Evolutionary conservation across 2,329 filamentous ascomycete genomes (phyloP), one percentile per base, ranked within the genome.

Genomic region (Xylariaceae sp.): DNA sequence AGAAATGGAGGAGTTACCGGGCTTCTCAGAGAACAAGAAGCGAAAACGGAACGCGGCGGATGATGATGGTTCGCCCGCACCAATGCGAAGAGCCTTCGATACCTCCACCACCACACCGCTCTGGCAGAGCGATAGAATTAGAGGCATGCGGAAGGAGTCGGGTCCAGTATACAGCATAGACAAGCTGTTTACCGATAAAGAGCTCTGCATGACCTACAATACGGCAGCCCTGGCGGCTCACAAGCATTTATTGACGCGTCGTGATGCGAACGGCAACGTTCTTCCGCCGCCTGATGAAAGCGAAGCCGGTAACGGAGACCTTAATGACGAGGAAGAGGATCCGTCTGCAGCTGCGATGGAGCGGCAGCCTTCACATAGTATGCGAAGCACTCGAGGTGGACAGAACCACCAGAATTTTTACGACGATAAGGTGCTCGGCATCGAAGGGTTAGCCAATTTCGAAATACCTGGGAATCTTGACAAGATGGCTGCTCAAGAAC

Each of bases 111-210:
- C 80, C 26, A 88, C 85, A 1, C 78, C 84, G 6, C 74, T 87
- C 20, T 88, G 85, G 84, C 82, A 84, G 66, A 82, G 78, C 48
- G 85, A 88, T 63, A 81, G 83, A 67, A 74, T 84, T 50, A 77
- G 79, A 62, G 74, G 75, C 54, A 74, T 77, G 52, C 75, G 81
- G 54, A 82, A 82, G 67, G 80, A 85, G 65, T 80, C 82, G 19
- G 85, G 83, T 7, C 80, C 84, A 0, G 73, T 85, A 1, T 88
- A 87, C 69, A 88, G 82, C 68, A 82, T 89, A 56, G 85, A 89
- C 65, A 88, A 88, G 74, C 80, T 89, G 40, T 89, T 89, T 48
- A 89, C 86, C 0, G 86, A 89, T 64, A 88, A 87, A 71, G 86
- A 89, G 73, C 77, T 89, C 26, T 79, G 82, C 3, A 80, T 89